phyloP scores from a whole-genome alignment of 306 rosid genomes.

The Pyrus betulifolia region DNA sequence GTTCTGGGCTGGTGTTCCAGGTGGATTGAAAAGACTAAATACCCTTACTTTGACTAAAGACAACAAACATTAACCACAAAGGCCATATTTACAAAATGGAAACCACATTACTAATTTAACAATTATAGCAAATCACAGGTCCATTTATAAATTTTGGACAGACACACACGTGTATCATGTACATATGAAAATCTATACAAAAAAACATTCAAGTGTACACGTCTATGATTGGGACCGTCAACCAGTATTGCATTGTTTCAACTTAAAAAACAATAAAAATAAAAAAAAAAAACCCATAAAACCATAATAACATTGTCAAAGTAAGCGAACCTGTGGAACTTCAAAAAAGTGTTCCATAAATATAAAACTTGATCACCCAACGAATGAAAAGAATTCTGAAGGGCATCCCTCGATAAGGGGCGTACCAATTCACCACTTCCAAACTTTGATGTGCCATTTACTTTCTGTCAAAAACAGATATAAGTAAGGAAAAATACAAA shows the following conservation, averaged over 20 bases:
- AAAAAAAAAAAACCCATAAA: neutral
- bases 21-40: too few relatives aligned
- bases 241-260: neutral
- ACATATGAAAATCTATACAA: neutral
- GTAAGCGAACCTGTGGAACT: constrained; percentile 64
- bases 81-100: neutral
- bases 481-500: constrained; percentile 10
- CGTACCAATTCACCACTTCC: constrained; percentile 36
- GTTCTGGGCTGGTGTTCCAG: neutral
- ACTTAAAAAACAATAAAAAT: neutral
- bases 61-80: neutral
- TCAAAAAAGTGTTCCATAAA: constrained; percentile 74
- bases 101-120: neutral
- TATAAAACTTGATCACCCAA: constrained; percentile 69
- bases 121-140: neutral
- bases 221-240: neutral
- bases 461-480: constrained; percentile 30
- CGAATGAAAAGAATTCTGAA: constrained; percentile 34
- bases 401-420: constrained; percentile 38
- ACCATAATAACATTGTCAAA: constrained; percentile 4
- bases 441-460: constrained; percentile 29
- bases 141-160: neutral
- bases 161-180: neutral
- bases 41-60: neutral
- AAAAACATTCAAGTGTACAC: neutral